Percentiles rank a stretch among this genome's conserved stretches.
phyloP scores from a whole-genome alignment of 805 yeast species.

The Torulaspora microellipsoides region DNA sequence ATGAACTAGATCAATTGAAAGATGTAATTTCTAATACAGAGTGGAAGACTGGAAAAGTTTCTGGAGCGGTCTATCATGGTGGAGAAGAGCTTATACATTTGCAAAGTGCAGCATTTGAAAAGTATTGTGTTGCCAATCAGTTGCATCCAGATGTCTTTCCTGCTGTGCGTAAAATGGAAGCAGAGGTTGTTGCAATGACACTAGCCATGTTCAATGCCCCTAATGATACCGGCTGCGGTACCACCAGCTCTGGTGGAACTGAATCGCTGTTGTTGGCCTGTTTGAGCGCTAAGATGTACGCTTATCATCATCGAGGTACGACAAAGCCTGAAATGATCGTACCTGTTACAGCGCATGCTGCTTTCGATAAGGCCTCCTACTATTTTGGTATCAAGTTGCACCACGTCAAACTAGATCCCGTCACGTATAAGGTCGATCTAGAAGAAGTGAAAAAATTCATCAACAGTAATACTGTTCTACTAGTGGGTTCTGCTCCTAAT shows the following conservation, averaged over 20 bases:
- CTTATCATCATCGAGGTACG: constrained; percentile 52
- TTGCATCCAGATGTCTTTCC: constrained; percentile 97
- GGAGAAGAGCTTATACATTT: constrained; percentile 70
- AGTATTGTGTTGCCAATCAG: constrained; percentile 86
- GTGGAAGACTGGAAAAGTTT: constrained; percentile 81
- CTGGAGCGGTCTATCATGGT: constrained; percentile 97
- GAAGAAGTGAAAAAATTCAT: constrained; percentile 58
- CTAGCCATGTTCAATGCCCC: constrained; percentile 80
- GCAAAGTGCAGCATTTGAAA: constrained; percentile 72
- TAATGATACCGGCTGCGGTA: constrained; percentile 53
- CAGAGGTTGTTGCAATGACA: constrained; percentile 92
- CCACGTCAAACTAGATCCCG: constrained; percentile 71
- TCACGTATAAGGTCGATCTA: constrained; percentile 63
- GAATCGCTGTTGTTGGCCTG: constrained; percentile 87
- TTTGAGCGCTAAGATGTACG: constrained; percentile 81
- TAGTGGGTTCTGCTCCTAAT: constrained; percentile 94
- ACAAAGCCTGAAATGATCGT: constrained; percentile 80
- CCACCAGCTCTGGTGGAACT: constrained; percentile 92
- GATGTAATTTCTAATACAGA: constrained; percentile 54
- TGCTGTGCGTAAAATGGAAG: constrained; percentile 92
- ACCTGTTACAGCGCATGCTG: constrained; percentile 91
- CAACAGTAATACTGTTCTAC: constrained; percentile 71
- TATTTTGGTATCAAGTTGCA: constrained; percentile 84
- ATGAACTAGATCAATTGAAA: constrained; percentile 48
- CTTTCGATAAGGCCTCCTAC: constrained; percentile 85